Conservation (phyloP, 768 basidiomycete species). For the Trametes elegans region DNA sequence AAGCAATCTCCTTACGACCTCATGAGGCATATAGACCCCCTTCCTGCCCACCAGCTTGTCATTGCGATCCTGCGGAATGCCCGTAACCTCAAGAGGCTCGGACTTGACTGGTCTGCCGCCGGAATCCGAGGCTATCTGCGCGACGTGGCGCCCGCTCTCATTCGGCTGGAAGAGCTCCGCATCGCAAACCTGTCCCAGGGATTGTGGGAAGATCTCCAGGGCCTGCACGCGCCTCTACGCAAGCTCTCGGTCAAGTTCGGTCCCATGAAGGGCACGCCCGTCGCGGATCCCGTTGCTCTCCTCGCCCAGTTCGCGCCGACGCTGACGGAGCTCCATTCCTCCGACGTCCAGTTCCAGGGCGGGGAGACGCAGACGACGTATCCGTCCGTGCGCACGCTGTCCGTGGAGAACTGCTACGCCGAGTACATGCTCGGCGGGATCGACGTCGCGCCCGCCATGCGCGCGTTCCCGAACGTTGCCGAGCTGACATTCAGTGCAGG, state of each 20-base stretch:
- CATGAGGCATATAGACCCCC: neutral
- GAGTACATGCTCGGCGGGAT: neutral
- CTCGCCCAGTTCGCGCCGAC: neutral
- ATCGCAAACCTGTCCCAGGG: neutral
- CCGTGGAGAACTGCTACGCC: conserved; percentile 1
- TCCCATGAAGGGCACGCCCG: neutral
- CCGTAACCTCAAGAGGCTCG: neutral
- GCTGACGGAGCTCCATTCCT: neutral
- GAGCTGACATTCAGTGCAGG: neutral
- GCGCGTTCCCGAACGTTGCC: neutral
- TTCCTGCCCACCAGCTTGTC: neutral
- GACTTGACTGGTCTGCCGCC: conserved; percentile 5
- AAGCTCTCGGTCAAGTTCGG: neutral
- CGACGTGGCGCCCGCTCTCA: neutral
- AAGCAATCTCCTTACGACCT: neutral
- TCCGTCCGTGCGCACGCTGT: neutral
- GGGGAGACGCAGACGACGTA: neutral
- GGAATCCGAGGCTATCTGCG: neutral
- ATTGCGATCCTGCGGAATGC: neutral
- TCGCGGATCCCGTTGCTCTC: neutral
- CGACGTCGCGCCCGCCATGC: neutral
- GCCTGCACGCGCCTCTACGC: neutral
- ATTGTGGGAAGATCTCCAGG: neutral
- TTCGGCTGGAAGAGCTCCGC: neutral
- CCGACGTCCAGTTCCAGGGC: neutral